These are phyloP conservation scores for Lumnitzera littorea DNA, from an alignment of 345 rosid species.

Conservation along the genomic window DNA sequence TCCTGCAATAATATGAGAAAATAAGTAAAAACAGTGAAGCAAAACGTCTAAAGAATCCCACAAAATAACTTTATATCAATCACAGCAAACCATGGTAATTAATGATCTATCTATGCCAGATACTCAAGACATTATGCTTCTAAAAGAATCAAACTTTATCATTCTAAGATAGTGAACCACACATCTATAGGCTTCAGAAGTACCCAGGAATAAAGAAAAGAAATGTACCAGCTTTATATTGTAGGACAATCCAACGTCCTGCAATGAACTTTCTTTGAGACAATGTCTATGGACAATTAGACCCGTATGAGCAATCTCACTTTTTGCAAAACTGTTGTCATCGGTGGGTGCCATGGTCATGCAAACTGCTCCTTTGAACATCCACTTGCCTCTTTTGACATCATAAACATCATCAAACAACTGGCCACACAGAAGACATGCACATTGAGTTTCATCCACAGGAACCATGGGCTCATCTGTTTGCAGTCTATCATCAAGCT, in stretches of 20 bases:
- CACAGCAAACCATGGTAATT: too few relatives aligned
- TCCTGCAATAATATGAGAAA: too few relatives aligned
- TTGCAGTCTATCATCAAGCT: constrained; percentile 20
- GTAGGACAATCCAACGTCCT: constrained; percentile 41
- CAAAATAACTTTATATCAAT: too few relatives aligned
- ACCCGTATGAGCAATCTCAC: constrained; percentile 27
- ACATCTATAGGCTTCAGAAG: background rate
- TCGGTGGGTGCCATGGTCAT: constrained; percentile 28
- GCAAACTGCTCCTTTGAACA: constrained; percentile 72
- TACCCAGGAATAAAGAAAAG: background rate
- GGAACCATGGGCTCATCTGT: constrained; percentile 43
- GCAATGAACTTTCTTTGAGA: constrained; percentile 35
- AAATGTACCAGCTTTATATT: constrained; percentile 53
- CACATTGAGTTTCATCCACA: constrained; percentile 80
- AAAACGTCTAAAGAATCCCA: too few relatives aligned
- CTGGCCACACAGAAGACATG: constrained; percentile 82
- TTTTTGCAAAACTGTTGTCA: constrained; percentile 11
- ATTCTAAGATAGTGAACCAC: too few relatives aligned
- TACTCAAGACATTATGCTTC: too few relatives aligned
- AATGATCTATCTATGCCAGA: too few relatives aligned
- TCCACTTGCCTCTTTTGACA: constrained; percentile 54
- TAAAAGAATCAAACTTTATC: too few relatives aligned
- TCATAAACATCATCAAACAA: constrained; percentile 78
- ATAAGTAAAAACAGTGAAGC: too few relatives aligned
- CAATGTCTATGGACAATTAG: constrained; percentile 68